Evolutionary conservation across 2,329 filamentous ascomycete genomes (phyloP).

Genomic region (Alternaria brassicae): DNA sequence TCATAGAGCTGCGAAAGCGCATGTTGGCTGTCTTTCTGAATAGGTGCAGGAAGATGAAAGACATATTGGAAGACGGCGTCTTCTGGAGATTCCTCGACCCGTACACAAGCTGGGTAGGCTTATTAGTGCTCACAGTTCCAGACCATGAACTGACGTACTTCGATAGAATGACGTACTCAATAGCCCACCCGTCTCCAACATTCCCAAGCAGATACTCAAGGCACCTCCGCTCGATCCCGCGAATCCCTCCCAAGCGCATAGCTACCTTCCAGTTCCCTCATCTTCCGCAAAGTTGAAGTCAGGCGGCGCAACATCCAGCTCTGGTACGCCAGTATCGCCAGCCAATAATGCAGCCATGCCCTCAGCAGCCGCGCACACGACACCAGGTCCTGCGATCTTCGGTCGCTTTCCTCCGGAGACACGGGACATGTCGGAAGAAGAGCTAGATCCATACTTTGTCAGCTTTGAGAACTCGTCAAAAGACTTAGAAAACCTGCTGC

Average conservation of each 20-base stretch:
- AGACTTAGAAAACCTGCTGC: conserved; percentile 85
- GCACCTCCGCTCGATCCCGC: conserved; percentile 94
- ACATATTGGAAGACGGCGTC: conserved; percentile 89
- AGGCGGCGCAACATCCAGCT: conserved; percentile 52
- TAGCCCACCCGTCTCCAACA: conserved; percentile 85
- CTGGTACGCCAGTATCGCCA: conserved; percentile 64
- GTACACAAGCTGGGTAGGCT: conserved; percentile 92
- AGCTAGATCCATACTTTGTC: conserved; percentile 94
- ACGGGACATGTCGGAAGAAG: conserved; percentile 79
- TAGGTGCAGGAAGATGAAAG: conserved; percentile 89
- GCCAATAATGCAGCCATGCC: conserved; percentile 58
- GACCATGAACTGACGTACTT: conserved; percentile 8
- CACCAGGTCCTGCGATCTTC: conserved; percentile 69
- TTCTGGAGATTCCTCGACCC: conserved; percentile 98
- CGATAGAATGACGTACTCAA: conserved; percentile 91
- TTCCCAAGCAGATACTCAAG: conserved; percentile 93
- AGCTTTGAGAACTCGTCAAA: conserved; percentile 91
- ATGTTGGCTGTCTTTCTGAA: conserved; percentile 98
- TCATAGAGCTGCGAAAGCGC: conserved; percentile 94
- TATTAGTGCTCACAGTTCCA: not conserved
- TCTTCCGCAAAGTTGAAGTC: conserved; percentile 83
- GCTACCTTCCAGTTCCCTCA: conserved; percentile 84
- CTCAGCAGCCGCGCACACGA: conserved; percentile 63
- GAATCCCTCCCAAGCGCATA: conserved; percentile 87
- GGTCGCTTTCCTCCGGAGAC: conserved; percentile 83